Evolutionary conservation across 805 yeast genomes (phyloP).

Genomic region (Starmera amethionina): DNA sequence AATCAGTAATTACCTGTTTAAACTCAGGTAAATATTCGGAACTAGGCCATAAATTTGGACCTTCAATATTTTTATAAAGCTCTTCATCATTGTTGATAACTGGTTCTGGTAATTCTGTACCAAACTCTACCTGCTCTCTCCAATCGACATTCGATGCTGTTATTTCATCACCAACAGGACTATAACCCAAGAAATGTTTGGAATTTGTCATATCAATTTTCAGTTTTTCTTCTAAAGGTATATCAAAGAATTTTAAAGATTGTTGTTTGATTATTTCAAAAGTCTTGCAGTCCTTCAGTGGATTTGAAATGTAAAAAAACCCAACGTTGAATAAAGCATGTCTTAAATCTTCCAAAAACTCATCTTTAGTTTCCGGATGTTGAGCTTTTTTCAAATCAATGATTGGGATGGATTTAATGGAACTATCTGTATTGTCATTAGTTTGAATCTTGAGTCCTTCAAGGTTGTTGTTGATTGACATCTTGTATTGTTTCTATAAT

Average conservation of each 20-base stretch:
- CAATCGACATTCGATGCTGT: slow-evolving; percentile 36
- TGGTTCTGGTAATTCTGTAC: slow-evolving; percentile 36
- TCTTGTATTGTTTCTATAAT: too few species aligned
- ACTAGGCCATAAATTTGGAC: slow-evolving; percentile 39
- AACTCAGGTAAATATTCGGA: slow-evolving; percentile 24
- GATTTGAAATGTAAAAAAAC: slow-evolving; percentile 31
- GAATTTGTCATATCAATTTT: slow-evolving; percentile 32
- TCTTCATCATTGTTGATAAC: slow-evolving; percentile 21
- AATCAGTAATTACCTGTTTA: slow-evolving; percentile 18
- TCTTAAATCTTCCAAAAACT: slow-evolving; percentile 38
- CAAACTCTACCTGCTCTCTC: slow-evolving; percentile 41
- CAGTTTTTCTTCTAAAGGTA: slow-evolving; percentile 29
- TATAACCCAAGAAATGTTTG: slow-evolving; percentile 37
- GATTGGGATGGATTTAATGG: slow-evolving; percentile 24
- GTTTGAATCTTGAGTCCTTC: too few species aligned
- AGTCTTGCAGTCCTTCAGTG: slow-evolving; percentile 29
- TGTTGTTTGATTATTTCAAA: slow-evolving; percentile 18
- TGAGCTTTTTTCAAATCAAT: slow-evolving; percentile 34
- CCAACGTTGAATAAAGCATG: slow-evolving; percentile 42
- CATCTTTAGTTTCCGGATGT: slow-evolving; percentile 30
- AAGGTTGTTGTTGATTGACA: too few species aligned
- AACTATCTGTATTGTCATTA: neutral
- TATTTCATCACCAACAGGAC: slow-evolving; percentile 35
- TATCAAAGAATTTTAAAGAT: slow-evolving; percentile 27
- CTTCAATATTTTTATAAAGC: slow-evolving; percentile 32